Base-by-base conservation (phyloP, 169 alveolate species). In the Cryptosporidium xiaoi region DNA sequence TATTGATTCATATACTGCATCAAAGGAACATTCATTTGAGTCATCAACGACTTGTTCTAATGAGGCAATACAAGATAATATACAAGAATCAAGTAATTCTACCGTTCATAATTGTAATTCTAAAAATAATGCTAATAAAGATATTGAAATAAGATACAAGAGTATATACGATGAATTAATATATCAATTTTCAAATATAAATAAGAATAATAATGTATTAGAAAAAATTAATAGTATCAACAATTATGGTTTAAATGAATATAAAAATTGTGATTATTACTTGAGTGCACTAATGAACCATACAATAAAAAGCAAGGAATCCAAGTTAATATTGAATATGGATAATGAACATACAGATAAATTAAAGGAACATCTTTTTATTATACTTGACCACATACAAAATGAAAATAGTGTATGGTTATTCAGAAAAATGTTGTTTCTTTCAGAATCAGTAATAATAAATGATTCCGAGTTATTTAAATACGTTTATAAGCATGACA, bases 41-140 rank as follows among this genome's bases (percentile, higher is more conserved):
- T 60, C 87, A 40, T 77, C 87, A 44, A 77, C 87, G 20, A 62
- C 69, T 29, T 77, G 69, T 48, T 77, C 87, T 20, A 44, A 20
- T 24, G 69, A 62, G 2, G 36, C 24, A 27, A 48, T 60, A 18
- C 48, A 51, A 13, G 27, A 66, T 46, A 3, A 66, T 46, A 3
- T 51, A 69, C 46, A 27, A 3, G 8, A n/a, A 4, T 15, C 33
- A 51, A 20, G 82, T 20, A 55, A 55, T 55, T 55, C 6, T 18
- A 55, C 12, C 1, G 6, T 5, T 13, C 24, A 27, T 18, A 1
- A 62, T 27, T 0, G 7, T 62, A 24, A 8, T 24, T 15, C 8
- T 27, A 53, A n/a, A 4, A 31, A 2, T 29, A 55, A 12, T 2
- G 6, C 27, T 34, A 46, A 53, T 1, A 34, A 29, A 48, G 7